Base-by-base conservation (phyloP, 495 filamentous ascomycete genomes). In the Podospora pseudocomata region DNA sequence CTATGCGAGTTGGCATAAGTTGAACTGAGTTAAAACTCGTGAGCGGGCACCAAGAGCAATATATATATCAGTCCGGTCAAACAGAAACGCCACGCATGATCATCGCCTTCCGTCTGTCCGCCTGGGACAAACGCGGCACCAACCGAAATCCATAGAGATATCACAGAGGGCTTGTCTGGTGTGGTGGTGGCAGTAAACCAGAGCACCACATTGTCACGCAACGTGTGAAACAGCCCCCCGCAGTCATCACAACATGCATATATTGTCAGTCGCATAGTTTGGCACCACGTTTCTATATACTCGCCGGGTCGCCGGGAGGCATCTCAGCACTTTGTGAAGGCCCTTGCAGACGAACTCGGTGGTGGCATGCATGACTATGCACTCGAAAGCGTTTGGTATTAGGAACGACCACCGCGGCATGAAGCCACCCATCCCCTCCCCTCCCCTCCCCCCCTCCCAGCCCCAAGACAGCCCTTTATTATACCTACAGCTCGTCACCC, bases 401-500 rank as follows among this genome's bases (percentile, higher is more conserved):
- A 27, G 27, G 28, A 53, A 58, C 26, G 54, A 26, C 59, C 63
- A 71, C 65, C 65, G 73, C 68, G 67, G 73, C 71, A 70, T 68
- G 56, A 58, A 56, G 55, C 56, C 34, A 66, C 68, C 60, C 28
- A 6, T 64, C 61, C 64, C 74, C 69, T 67, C 67, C 60, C 58
- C 30, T 32, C 30, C 7, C 30, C 30, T 7, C 30, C 30, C 30
- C 30, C 30, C 30, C 30, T 32, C 30, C 30, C 30, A 32, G 30
- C 7, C 30, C 30, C 30, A 32, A 49, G 39, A 49, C 68, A 65
- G 54, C 60, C 64, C 64, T 71, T 71, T 72, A 68, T 19, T 74
- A 72, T 56, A 56, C 15, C 6, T 63, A 32, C 30, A 72, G 69
- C 68, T 71, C 67, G 73, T 72, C 73, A 71, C 69, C 69, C 70